Percentiles rank a stretch among this genome's conserved stretches.
Conservation (phyloP, 148 eudicot species). For the Talinum fruticosum region DNA sequence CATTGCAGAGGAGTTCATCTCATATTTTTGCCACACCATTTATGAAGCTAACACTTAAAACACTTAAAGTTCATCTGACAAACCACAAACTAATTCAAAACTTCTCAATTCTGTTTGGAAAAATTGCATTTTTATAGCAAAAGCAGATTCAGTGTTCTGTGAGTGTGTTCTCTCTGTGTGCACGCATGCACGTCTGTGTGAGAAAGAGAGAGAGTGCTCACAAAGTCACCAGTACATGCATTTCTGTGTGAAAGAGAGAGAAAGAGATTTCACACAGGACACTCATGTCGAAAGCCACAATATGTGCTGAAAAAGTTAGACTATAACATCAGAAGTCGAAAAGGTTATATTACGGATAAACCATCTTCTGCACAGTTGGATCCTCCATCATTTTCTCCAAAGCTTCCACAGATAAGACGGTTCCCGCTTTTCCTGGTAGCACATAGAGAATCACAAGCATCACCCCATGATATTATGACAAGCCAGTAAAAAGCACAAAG, state of each 20-base stretch:
- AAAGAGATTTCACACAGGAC: background rate
- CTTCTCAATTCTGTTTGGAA: background rate
- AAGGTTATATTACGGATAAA: slow-evolving; percentile 68
- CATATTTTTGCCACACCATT: background rate
- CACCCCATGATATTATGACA: background rate
- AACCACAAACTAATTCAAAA: background rate
- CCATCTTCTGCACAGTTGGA: slow-evolving; percentile 88
- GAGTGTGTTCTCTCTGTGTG: too few relatives aligned
- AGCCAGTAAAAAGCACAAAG: background rate
- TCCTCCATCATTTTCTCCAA: slow-evolving; percentile 99
- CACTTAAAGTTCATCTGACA: background rate
- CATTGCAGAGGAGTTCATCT: background rate
- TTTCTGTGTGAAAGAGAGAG: background rate
- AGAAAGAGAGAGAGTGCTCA: background rate
- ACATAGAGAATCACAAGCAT: slow-evolving; percentile 14
- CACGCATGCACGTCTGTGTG: too few relatives aligned
- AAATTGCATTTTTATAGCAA: background rate
- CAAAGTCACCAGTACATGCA: background rate
- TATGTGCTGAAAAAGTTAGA: background rate
- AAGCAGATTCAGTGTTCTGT: background rate
- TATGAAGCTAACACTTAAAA: background rate
- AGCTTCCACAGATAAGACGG: slow-evolving; percentile 74
- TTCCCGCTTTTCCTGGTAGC: slow-evolving; percentile 42
- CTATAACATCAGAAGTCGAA: background rate
- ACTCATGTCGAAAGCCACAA: background rate